Percentiles rank a stretch among this genome's conserved stretches.
phyloP scores from a whole-genome alignment of 768 basidiomycete genomes.

The Panellus pusillus region DNA sequence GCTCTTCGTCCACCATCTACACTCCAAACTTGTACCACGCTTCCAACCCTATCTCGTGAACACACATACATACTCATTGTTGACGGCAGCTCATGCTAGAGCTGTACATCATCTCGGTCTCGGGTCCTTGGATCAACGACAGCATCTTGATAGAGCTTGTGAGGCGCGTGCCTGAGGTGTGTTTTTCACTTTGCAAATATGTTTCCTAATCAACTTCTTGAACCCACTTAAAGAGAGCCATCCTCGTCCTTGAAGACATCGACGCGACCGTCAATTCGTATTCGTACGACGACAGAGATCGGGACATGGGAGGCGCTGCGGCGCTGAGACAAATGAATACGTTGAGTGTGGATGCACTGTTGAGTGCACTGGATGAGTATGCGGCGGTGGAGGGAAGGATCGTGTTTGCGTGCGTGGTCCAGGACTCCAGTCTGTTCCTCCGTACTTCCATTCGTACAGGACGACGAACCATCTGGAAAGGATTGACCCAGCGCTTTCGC shows the following conservation, averaged over 20 bases:
- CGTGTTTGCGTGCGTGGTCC: too few species aligned
- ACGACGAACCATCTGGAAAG: conserved; percentile 90
- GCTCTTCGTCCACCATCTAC: too few species aligned
- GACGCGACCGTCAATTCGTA: conserved; percentile 57
- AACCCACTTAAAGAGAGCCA: conserved; percentile 34
- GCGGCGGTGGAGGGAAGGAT: conserved; percentile 63
- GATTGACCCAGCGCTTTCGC: conserved; percentile 84
- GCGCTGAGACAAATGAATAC: conserved; percentile 58
- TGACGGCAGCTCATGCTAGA: conserved; percentile 66
- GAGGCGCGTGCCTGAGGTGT: conserved; percentile 69
- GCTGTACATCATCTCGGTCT: conserved; percentile 88
- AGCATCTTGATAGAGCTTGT: conserved; percentile 82
- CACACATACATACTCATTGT: too few species aligned
- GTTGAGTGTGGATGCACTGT: conserved; percentile 73
- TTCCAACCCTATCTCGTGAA: too few species aligned
- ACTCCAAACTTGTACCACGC: too few species aligned
- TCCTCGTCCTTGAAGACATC: conserved; percentile 87
- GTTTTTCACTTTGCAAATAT: conserved; percentile 29
- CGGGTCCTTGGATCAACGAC: conserved; percentile 88
- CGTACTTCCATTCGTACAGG: conserved; percentile 33
- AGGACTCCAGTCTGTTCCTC: too few species aligned
- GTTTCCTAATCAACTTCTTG: too few species aligned
- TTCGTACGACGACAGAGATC: too few species aligned
- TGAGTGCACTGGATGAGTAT: conserved; percentile 86
- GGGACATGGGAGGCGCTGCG: too few species aligned